Percentiles rank a stretch among this genome's conserved stretches.
phyloP scores from a whole-genome alignment of 257 asterid species.

The Phtheirospermum japonicum region DNA sequence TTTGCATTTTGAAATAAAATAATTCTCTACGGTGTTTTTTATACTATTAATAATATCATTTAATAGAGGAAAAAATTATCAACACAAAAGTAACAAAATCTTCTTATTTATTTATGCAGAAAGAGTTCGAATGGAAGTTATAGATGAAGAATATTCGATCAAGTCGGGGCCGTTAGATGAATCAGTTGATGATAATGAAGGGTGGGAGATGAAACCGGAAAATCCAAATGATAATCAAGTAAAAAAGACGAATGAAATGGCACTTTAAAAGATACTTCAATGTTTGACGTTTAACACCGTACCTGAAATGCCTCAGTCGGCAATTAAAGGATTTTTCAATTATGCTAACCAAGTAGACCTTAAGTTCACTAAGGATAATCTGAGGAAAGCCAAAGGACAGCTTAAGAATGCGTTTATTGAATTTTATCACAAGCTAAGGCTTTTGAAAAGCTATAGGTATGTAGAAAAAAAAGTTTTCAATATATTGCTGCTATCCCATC shows the following conservation, averaged over 20 bases:
- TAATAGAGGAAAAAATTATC: no score
- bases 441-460: slow-evolving; percentile 48
- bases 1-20: no score
- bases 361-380: slow-evolving; percentile 41
- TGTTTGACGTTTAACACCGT: slow-evolving; percentile 39
- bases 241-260: slow-evolving; percentile 23
- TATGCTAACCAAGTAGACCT: slow-evolving; percentile 35
- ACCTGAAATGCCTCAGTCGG: slow-evolving; percentile 41
- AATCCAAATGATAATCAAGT: slow-evolving; percentile 19
- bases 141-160: slow-evolving; percentile 35
- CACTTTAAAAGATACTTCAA: slow-evolving; percentile 37
- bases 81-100: no score
- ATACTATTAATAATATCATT: no score
- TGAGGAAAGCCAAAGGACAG: slow-evolving; percentile 44
- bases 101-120: no score
- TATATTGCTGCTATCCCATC: no score
- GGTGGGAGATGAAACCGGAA: no score
- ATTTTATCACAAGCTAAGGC: slow-evolving; percentile 49
- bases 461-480: no score
- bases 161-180: slow-evolving; percentile 4
- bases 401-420: slow-evolving; percentile 46
- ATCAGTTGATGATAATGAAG: slow-evolving; percentile 11
- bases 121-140: no score
- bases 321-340: slow-evolving; percentile 39
- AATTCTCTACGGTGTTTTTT: no score